Evolutionary conservation across 129 eudicot species (phyloP).

Genomic region (Flaveria sonorensis): DNA sequence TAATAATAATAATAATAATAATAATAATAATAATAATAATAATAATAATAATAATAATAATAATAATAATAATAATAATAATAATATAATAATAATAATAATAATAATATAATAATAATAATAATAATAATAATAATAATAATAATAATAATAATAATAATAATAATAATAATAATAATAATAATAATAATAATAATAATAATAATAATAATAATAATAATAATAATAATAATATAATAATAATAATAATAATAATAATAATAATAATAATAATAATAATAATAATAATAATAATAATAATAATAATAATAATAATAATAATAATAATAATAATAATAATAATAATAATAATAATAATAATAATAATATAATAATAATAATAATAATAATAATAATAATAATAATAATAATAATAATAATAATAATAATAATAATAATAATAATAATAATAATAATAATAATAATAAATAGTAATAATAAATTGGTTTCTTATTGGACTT

Average conservation of each 20-base stretch:
- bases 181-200: too few relatives aligned
- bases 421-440: neutral
- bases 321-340: neutral
- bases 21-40: too few relatives aligned
- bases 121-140: too few relatives aligned
- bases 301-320: neutral
- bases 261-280: neutral
- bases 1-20: too few relatives aligned
- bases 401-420: neutral
- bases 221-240: too few relatives aligned
- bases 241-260: neutral
- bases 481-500: neutral
- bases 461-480: neutral
- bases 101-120: too few relatives aligned
- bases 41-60: too few relatives aligned
- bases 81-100: too few relatives aligned
- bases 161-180: too few relatives aligned
- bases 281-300: neutral
- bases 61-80: too few relatives aligned
- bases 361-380: neutral
- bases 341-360: neutral
- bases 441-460: neutral
- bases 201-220: too few relatives aligned
- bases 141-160: too few relatives aligned
- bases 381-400: neutral